Base-by-base conservation (phyloP, 2,329 filamentous ascomycete species). In the Fusarium agapanthi region DNA sequence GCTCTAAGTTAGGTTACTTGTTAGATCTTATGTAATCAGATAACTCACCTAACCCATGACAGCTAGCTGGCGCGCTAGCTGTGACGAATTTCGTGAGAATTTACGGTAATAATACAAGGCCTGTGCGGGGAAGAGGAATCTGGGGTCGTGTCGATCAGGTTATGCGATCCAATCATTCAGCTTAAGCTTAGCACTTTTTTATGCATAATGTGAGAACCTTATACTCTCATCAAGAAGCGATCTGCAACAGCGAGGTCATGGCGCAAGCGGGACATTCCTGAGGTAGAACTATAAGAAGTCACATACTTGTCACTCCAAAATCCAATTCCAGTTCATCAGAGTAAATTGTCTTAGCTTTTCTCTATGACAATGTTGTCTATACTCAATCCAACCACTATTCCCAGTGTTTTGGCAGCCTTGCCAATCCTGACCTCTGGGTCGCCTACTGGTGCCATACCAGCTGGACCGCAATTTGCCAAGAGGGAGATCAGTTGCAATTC, bases 261-360 rank as follows among this genome's bases (percentile, higher is more conserved):
- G 50, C 34, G 24, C 13, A 38, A 26, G 7, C 16, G 14, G 3
- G 5, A 16, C 50, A 6, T 13, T 37, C 12, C 3, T 7, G 10
- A 53, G 24, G 5, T 16, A 1, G 5, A 26, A 7, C 24, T 38
- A 38, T 28, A 53, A 53, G 24, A 37, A 13, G n/a, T 12, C n/a
- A 13, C 4, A 4, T 20, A 15, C 6, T 20, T 6, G 20, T 3
- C 22, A 32, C 20, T 32, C 11, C 15, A n/a, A 24, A 13, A 10
- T 32, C 11, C 11, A n/a, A 16, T 48, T 12, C 3, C 5, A 16
- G 4, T 18, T 22, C 9, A 48, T 20, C 22, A 15, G 3, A 50
- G 8, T 8, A 20, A 20, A 6, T 0, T 9, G 15, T 24, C n/a
- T 10, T 14, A 0, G 3, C 1, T 13, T 6, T 14, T 51, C 7